Evolutionary conservation across 805 yeast genomes (phyloP).

Genomic region (Ogataea pignaliae): DNA sequence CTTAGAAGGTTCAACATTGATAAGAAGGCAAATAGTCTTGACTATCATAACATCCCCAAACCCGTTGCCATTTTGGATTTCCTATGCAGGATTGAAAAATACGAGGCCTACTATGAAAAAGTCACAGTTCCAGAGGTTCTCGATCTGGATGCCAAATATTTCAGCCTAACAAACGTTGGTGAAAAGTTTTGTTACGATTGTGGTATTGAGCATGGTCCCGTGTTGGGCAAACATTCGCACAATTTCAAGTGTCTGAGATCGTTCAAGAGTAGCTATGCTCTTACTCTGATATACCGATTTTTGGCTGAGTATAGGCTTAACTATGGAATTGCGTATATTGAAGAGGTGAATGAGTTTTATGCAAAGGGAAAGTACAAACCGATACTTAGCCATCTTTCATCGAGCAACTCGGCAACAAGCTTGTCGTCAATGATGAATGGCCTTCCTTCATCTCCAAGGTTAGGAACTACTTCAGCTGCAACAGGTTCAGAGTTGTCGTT

Average conservation of each 20-base stretch:
- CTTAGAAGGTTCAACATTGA: conserved; percentile 58
- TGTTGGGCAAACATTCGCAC: neutral
- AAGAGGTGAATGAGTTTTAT: conserved; percentile 29
- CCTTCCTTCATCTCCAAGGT: conserved; percentile 7
- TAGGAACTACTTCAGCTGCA: no score
- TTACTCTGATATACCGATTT: conserved; percentile 30
- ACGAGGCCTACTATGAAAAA: conserved; percentile 37
- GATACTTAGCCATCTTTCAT: conserved; percentile 10
- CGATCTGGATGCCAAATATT: conserved; percentile 22
- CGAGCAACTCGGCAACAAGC: neutral
- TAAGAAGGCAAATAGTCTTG: conserved; percentile 58
- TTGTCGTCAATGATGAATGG: neutral
- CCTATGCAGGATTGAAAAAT: conserved; percentile 49
- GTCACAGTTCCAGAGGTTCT: conserved; percentile 32
- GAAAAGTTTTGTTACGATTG: conserved; percentile 32
- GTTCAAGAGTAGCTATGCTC: conserved; percentile 15
- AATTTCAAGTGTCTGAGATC: conserved; percentile 6
- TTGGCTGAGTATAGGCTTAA: conserved; percentile 29
- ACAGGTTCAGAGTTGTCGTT: no score
- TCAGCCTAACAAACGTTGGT: conserved; percentile 32
- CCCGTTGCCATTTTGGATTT: conserved; percentile 55
- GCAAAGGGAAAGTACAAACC: conserved; percentile 27
- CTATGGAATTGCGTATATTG: conserved; percentile 30
- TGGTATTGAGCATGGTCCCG: conserved; percentile 22
- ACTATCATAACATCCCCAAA: conserved; percentile 51